Percentiles rank a stretch among this genome's conserved stretches.
Conservation (phyloP, 1,139 yeast genomes). For the Hyphopichia burtonii region DNA sequence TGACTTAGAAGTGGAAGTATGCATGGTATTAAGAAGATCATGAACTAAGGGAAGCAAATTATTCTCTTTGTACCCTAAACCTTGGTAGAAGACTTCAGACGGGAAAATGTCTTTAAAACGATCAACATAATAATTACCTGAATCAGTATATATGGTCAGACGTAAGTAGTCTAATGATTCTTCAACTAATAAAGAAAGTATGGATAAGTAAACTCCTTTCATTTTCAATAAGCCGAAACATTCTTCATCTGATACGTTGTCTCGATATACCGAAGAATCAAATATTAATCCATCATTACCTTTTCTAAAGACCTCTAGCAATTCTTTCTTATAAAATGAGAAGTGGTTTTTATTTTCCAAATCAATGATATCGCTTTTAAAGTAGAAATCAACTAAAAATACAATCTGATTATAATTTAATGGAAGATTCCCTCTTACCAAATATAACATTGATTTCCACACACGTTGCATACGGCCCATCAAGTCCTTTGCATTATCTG, state of each 20-base stretch:
- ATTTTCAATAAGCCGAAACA: constrained; percentile 14
- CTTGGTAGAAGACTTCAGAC: constrained; percentile 18
- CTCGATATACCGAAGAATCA: background rate
- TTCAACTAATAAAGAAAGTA: constrained; percentile 33
- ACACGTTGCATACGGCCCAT: constrained; percentile 19
- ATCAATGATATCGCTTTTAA: constrained; percentile 13
- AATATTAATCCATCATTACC: constrained; percentile 1
- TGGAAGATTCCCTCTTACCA: constrained; percentile 20
- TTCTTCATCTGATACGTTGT: constrained; percentile 12
- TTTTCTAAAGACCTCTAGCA: constrained; percentile 18
- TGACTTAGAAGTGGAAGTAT: background rate
- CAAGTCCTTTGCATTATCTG: constrained; percentile 1
- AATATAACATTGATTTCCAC: constrained; percentile 26
- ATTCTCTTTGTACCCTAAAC: constrained; percentile 16
- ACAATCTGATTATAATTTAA: constrained; percentile 28
- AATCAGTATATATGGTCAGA: constrained; percentile 11
- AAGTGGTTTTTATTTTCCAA: constrained; percentile 25
- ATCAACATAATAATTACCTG: constrained; percentile 10
- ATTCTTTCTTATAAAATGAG: constrained; percentile 26
- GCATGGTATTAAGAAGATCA: constrained; percentile 7
- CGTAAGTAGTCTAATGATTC: constrained; percentile 29
- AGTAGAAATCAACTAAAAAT: constrained; percentile 36
- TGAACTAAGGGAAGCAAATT: constrained; percentile 16
- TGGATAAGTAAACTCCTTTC: constrained; percentile 29
- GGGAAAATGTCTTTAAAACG: constrained; percentile 27